Conservation (phyloP, 768 basidiomycete species). For the Auriscalpium vulgare region DNA sequence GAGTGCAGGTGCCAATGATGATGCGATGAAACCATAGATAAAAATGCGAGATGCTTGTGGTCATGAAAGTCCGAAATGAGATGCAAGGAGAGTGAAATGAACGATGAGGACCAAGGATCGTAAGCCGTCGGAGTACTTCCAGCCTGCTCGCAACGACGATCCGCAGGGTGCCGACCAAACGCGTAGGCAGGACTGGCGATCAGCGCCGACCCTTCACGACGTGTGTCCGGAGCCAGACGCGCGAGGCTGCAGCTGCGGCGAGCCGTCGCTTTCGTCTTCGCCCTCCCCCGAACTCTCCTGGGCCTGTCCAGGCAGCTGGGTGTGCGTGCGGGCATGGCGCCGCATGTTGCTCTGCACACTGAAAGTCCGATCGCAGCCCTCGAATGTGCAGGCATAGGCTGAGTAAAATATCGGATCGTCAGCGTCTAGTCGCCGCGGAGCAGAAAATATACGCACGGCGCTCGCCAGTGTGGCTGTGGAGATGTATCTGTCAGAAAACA, state of each 20-base stretch:
- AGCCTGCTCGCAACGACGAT: neutral
- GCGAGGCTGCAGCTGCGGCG: constrained; percentile 7
- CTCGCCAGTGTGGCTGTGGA: constrained; percentile 80
- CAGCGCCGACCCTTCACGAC: neutral
- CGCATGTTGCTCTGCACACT: constrained; percentile 89
- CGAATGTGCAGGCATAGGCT: constrained; percentile 73
- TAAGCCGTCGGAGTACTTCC: neutral
- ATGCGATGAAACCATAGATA: neutral
- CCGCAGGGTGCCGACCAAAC: neutral
- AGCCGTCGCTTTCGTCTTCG: constrained; percentile 10
- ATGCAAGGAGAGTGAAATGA: no score
- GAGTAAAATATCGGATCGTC: constrained; percentile 6
- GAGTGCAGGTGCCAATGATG: neutral
- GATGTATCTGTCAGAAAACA: constrained; percentile 50
- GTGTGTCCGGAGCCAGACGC: neutral
- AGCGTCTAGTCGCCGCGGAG: constrained; percentile 3
- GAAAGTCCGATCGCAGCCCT: constrained; percentile 73
- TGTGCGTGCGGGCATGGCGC: constrained; percentile 71
- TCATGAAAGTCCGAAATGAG: neutral
- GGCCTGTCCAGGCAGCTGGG: constrained; percentile 16
- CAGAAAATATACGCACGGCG: constrained; percentile 50
- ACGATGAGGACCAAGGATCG: neutral
- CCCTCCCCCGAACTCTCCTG: constrained; percentile 8
- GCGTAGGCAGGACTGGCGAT: neutral
- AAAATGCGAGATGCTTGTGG: neutral